Conservation (phyloP, 2,329 filamentous ascomycete species). For the Cladophialophora yegresii region DNA sequence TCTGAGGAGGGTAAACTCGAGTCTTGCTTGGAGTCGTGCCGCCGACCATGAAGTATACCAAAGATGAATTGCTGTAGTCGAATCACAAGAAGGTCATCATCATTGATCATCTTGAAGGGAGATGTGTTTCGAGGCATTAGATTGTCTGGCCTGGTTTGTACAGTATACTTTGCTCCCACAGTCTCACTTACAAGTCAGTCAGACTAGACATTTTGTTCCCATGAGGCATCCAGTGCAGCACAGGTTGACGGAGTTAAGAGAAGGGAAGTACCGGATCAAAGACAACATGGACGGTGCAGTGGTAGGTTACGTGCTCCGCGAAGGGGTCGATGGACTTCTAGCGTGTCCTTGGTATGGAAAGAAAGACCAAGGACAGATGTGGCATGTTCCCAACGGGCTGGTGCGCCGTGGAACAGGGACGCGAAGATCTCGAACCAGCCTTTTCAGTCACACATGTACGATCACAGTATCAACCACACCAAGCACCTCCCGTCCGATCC, state of each 20-base stretch:
- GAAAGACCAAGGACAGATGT: neutral
- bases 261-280: neutral
- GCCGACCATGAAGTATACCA: no score
- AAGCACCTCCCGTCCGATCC: neutral
- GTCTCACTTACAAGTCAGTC: neutral
- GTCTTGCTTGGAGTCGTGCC: no score
- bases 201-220: neutral
- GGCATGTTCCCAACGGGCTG: neutral
- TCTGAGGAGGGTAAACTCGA: no score
- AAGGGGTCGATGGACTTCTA: neutral
- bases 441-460: neutral
- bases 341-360: neutral
- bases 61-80: neutral
- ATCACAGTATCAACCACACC: neutral
- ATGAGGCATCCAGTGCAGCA: no score
- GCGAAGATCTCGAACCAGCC: neutral
- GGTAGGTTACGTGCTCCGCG: neutral
- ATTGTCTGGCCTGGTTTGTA: neutral
- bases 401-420: neutral
- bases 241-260: neutral
- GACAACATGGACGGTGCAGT: neutral
- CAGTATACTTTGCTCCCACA: neutral
- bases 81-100: neutral
- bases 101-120: neutral
- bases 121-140: neutral